Evolutionary conservation across 352 stramenopile species (phyloP), one percentile per base, ranked within the genome.

Genomic region (Pythium guiyangense): DNA sequence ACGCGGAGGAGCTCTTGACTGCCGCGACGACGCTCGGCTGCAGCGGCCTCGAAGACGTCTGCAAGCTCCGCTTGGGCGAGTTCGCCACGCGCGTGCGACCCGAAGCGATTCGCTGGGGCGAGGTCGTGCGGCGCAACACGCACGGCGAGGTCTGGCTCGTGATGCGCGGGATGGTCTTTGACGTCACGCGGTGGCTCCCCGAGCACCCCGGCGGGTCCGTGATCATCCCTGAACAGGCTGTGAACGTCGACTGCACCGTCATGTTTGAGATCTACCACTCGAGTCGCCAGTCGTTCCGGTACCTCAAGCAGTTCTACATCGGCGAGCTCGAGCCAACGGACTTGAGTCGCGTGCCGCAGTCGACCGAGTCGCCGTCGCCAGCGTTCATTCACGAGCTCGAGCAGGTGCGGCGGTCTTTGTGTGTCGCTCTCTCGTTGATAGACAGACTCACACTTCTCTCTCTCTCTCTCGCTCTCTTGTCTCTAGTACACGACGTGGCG

Each of bases 251-350:
- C 46, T 89, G 75, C 34, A 94, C 86, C 0, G 72, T 93, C 46
- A 92, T 97, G 77, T 97, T 97, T 68, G 88, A 97, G 72, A 92
- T 96, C 37, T 96, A 95, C 60, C 88, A 97, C 68, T 84, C 88
- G 15, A 94, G 84, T 54, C 83, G 86, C n/a, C 84, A 96, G 77
- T 94, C 86, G 8, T 97, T 97, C 60, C 74, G 86, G 43, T 97
- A 95, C 63, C 69, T 97, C 39, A 92, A 94, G 63, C 86, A 96
- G 64, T 96, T 97, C 52, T 97, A 96, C 75, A 92, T 97, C 39
- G 88, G 88, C 22, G 86, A 96, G 51, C 71, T 97, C 34, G 73
- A 71, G 20, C 69, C 77, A 2, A 74, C 81, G 8, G 86, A 96
- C 52, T 57, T 81, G 22, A 49, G 34, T 17, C 46, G 70, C 18